These are phyloP conservation scores for Nannizziopsis arthrosporioides DNA, from an alignment of 2,329 filamentous ascomycete species.

Conservation along the genomic window DNA sequence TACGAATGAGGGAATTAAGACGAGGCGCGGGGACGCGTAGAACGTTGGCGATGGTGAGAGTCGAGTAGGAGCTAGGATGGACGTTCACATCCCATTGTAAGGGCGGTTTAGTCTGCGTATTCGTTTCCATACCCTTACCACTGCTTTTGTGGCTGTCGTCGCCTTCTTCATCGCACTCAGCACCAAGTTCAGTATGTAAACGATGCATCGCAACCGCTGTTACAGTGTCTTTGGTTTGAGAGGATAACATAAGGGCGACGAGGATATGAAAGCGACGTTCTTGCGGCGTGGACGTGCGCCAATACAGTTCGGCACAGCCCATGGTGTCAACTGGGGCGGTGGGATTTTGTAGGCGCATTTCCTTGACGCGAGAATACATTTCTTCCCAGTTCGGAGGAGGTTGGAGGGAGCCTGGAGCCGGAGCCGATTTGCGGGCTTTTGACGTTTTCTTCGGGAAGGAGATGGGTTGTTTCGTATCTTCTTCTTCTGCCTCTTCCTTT, in stretches of 20 bases:
- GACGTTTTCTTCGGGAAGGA: constrained; percentile 13
- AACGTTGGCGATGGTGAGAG: constrained; percentile 64
- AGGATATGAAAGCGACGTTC: constrained; percentile 75
- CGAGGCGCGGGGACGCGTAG: constrained; percentile 55
- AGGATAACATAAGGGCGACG: constrained; percentile 77
- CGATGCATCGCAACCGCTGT: constrained; percentile 72
- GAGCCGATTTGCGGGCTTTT: constrained; percentile 28
- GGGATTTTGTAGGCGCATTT: constrained; percentile 60
- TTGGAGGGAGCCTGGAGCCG: constrained; percentile 31
- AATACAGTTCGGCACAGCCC: constrained; percentile 59
- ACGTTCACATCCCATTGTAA: constrained; percentile 13
- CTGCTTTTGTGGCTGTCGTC: background rate
- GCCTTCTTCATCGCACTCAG: constrained; percentile 14
- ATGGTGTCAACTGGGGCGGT: constrained; percentile 88
- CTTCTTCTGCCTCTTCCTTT: constrained; percentile 13
- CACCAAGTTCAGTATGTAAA: constrained; percentile 59
- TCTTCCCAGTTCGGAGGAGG: constrained; percentile 73
- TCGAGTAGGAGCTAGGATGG: constrained; percentile 27
- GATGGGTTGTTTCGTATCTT: constrained; percentile 22
- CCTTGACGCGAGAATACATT: constrained; percentile 63
- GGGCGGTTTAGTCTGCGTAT: background rate
- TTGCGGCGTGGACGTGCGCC: constrained; percentile 33
- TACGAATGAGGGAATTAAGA: constrained; percentile 64
- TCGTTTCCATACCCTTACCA: background rate
- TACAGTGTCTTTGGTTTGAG: constrained; percentile 86